A percentile compares a stretch with the other conserved stretches of the same genome.
Evolutionary conservation across 768 basidiomycete genomes (phyloP).

Genomic region (Termitomyces heimii): DNA sequence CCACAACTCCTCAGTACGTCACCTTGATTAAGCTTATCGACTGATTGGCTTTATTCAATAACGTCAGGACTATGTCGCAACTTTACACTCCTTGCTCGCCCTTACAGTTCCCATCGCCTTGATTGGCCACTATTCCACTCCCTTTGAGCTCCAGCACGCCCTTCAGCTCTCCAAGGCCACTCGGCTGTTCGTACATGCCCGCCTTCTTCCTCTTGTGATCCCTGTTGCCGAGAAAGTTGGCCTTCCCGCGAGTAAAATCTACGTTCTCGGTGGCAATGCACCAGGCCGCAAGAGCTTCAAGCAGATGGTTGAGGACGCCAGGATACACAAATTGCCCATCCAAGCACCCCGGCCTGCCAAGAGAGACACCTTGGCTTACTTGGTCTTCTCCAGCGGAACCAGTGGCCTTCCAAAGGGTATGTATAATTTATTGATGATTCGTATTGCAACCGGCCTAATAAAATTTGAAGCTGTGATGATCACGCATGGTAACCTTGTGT

Average conservation of each 20-base stretch:
- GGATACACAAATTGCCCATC: conserved; percentile 11
- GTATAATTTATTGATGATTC: not conserved
- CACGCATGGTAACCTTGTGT: conserved; percentile 58
- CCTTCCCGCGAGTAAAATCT: conserved; percentile 35
- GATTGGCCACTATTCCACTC: conserved; percentile 49
- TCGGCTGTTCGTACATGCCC: conserved; percentile 46
- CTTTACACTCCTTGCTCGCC: conserved; percentile 43
- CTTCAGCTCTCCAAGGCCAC: conserved; percentile 44
- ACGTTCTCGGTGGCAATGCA: conserved; percentile 37
- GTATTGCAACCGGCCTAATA: conserved; percentile 13
- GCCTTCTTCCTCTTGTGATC: conserved; percentile 35
- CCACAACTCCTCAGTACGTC: conserved; percentile 60
- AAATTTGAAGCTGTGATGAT: conserved; percentile 57
- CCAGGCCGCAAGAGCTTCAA: conserved; percentile 35
- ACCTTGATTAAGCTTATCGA: not conserved
- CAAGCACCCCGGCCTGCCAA: conserved; percentile 7
- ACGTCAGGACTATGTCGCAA: conserved; percentile 46
- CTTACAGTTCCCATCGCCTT: conserved; percentile 47
- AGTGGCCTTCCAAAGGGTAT: conserved; percentile 19
- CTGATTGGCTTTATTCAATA: not conserved
- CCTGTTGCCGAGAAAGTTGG: conserved; percentile 29
- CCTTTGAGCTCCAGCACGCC: conserved; percentile 48
- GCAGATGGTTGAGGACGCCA: conserved; percentile 31
- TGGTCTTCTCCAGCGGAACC: conserved; percentile 20
- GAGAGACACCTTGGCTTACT: conserved; percentile 16